phyloP scores from a whole-genome alignment of 345 rosid genomes.

The Noccaea bulbosa region DNA sequence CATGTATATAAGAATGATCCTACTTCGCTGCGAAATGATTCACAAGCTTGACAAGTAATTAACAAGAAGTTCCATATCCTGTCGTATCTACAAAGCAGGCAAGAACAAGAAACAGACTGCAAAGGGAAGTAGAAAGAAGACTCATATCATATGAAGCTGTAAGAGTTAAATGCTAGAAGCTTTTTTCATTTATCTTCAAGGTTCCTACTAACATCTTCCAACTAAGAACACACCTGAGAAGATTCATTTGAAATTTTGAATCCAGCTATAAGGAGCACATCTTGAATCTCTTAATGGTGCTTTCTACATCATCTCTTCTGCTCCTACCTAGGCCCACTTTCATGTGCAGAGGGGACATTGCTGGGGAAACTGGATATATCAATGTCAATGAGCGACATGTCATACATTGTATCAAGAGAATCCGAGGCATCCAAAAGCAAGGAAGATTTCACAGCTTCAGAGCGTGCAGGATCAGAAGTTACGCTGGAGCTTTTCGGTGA shows the following conservation, averaged over 20 bases:
- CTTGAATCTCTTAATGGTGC: conserved; percentile 28
- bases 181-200: conserved; percentile 30
- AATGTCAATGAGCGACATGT: conserved; percentile 87
- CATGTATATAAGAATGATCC: conserved; percentile 33
- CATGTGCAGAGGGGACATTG: conserved; percentile 78
- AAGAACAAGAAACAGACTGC: conserved; percentile 25
- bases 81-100: conserved; percentile 38
- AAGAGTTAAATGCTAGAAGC: conserved; percentile 14
- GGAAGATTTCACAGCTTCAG: conserved; percentile 66
- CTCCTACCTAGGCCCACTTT: conserved; percentile 57
- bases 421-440: conserved; percentile 68
- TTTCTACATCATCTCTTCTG: conserved; percentile 39
- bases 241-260: conserved; percentile 28
- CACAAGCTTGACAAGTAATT: conserved; percentile 19
- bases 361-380: conserved; percentile 79
- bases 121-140: conserved; percentile 24
- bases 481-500: conserved; percentile 53
- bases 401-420: conserved; percentile 61
- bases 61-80: conserved; percentile 2
- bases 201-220: conserved; percentile 31
- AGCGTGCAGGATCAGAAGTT: conserved; percentile 48
- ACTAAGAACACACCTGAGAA: conserved; percentile 38
- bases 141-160: conserved; percentile 16
- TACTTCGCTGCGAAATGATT: background rate
- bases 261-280: conserved; percentile 31